Conservation (phyloP, 139 green algal genomes). For the Auxenochlorella pyrenoidosa region DNA sequence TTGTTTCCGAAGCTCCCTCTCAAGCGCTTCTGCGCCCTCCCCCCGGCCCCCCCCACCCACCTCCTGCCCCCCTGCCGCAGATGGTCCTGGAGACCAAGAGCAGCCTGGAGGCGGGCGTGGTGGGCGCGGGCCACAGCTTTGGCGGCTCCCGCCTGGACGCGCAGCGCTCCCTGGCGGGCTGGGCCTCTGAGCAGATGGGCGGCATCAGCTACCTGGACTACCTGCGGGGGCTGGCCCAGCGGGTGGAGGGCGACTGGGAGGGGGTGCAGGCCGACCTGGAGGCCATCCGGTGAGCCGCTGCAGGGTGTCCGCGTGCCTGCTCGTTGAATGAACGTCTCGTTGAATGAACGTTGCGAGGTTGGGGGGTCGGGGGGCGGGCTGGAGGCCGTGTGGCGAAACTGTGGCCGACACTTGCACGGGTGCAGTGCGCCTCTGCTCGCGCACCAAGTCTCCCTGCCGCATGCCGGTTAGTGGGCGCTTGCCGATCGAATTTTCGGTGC, state of each 20-base stretch:
- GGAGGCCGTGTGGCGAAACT: too few species aligned
- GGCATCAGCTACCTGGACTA: slow-evolving; percentile 93
- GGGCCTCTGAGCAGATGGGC: slow-evolving; percentile 86
- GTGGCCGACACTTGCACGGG: too few species aligned
- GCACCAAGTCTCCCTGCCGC: too few species aligned
- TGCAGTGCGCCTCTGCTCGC: too few species aligned
- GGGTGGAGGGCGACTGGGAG: slow-evolving; percentile 93
- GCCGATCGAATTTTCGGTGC: too few species aligned
- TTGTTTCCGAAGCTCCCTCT: too few species aligned
- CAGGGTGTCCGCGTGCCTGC: too few species aligned
- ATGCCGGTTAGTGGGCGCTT: too few species aligned
- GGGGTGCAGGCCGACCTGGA: slow-evolving; percentile 78
- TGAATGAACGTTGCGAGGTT: too few species aligned
- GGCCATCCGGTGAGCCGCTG: slow-evolving; percentile 41
- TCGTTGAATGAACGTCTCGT: too few species aligned
- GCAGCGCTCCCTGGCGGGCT: slow-evolving; percentile 86
- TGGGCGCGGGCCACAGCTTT: slow-evolving; percentile 86
- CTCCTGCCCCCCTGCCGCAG: slow-evolving; percentile 53
- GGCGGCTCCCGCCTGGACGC: slow-evolving; percentile 86
- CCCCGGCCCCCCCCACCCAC: neutral
- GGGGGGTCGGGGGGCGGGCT: too few species aligned
- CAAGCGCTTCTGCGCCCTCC: neutral
- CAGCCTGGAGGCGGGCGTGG: slow-evolving; percentile 82
- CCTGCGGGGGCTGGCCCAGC: slow-evolving; percentile 83
- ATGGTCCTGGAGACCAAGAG: slow-evolving; percentile 97